Evolutionary conservation across 768 basidiomycete genomes (phyloP), one percentile per base, ranked within the genome.

Genomic region (Xerocomellus intermedius): DNA sequence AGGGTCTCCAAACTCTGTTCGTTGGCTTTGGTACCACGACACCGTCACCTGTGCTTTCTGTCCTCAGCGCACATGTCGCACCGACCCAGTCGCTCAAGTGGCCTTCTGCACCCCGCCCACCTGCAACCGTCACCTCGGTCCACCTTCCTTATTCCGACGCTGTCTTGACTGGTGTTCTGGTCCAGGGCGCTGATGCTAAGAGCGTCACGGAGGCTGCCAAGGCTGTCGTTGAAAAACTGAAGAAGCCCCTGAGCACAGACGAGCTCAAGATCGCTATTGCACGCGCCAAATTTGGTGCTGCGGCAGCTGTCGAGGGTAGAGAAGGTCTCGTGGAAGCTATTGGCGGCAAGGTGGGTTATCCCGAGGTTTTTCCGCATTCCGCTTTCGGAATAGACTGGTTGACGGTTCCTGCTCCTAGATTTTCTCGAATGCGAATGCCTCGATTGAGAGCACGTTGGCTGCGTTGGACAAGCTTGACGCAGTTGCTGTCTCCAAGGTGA

Each of bases 61-160:
- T 89, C 41, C 86, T 98, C 49, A 79, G 85, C 22, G 83, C 90
- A 36, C 82, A 94, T 64, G 76, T 98, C 61, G 90, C 92, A 42
- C 86, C 94, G 14, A 74, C 79, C 21, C 78, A 88, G 8, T 82
- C 90, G 35, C 78, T 98, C 68, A 98, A 98, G 74, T 98, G 95
- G 95, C 75, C 88, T 10, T 73, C 82, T 50, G 73, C 75, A 48
- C 68, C 87, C 21, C 85, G 85, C n/a, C 65, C 69, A 53, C 80
- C 82, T 41, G 77, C 87, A 2, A 80, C 80, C 24, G 89, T 89
- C 52, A 80, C 87, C 69, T 73, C 87, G 12, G 84, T 97, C 50
- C 82, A 91, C 66, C 77, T 94, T 13, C 86, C 89, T 14, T 98
- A 98, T 76, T 91, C 94, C 16, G 96, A 98, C 68, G 95, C 94